Percentiles rank a stretch among this genome's conserved stretches.
Evolutionary conservation across 1,284 basidiomycete genomes (phyloP).

Genomic region (Cutaneotrichosporon sp.): DNA sequence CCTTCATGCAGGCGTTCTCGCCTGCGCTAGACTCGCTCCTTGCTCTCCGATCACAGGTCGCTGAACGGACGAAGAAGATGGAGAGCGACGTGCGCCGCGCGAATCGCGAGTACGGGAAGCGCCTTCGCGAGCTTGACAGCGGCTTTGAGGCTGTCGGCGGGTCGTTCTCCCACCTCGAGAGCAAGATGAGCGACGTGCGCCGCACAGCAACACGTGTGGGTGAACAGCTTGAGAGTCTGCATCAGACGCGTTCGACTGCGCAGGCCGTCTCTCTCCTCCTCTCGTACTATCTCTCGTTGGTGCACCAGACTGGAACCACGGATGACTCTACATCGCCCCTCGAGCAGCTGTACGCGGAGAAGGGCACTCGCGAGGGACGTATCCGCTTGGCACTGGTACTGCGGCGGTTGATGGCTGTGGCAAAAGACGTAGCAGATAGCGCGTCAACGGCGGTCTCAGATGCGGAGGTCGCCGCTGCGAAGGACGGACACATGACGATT

Average conservation of each 20-base stretch:
- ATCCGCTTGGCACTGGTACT: slow-evolving; percentile 85
- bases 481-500: slow-evolving; percentile 22
- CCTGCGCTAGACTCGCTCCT: slow-evolving; percentile 83
- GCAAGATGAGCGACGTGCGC: slow-evolving; percentile 86
- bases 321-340: slow-evolving; percentile 52
- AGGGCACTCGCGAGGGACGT: slow-evolving; percentile 71
- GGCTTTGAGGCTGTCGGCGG: slow-evolving; percentile 86
- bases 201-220: slow-evolving; percentile 93
- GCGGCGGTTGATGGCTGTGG: slow-evolving; percentile 81
- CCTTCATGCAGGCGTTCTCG: slow-evolving; percentile 90
- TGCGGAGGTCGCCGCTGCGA: slow-evolving; percentile 52
- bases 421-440: slow-evolving; percentile 65
- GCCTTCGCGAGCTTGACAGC: slow-evolving; percentile 84
- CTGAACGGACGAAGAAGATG: slow-evolving; percentile 81
- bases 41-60: slow-evolving; percentile 78
- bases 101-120: slow-evolving; percentile 90
- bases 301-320: slow-evolving; percentile 71
- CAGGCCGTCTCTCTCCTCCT: slow-evolving; percentile 94
- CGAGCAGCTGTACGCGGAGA: slow-evolving; percentile 56
- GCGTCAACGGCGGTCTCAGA: slow-evolving; percentile 60
- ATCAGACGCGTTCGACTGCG: slow-evolving; percentile 86
- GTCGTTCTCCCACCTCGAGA: slow-evolving; percentile 81
- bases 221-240: slow-evolving; percentile 93
- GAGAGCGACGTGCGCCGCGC: slow-evolving; percentile 87
- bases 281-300: slow-evolving; percentile 90